These are phyloP conservation scores for Botrytis cinerea DNA, from an alignment of 2,329 filamentous ascomycete species.

Conservation along the genomic window DNA sequence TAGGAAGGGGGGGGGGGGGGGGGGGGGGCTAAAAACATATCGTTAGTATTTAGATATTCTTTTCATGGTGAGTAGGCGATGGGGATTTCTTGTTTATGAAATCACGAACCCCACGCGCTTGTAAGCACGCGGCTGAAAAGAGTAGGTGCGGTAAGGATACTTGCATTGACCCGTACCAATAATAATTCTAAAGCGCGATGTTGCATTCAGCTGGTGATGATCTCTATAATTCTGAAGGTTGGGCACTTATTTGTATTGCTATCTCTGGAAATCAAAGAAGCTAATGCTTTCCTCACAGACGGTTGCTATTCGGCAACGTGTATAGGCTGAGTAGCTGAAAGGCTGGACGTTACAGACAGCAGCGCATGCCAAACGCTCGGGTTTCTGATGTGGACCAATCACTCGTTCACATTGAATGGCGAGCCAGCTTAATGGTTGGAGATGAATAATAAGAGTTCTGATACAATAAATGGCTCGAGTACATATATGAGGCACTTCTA, in stretches of 20 bases:
- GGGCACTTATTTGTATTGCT: not conserved
- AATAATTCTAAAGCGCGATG: not conserved
- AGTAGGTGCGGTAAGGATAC: not conserved
- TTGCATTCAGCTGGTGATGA: not conserved
- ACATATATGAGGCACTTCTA: not conserved
- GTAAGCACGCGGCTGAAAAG: not conserved
- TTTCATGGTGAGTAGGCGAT: not conserved
- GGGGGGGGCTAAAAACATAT: too few relatives aligned
- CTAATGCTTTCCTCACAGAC: not conserved
- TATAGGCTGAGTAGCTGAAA: not conserved
- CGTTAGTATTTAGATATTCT: not conserved
- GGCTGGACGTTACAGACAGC: not conserved
- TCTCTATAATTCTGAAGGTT: not conserved
- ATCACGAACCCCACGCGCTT: not conserved
- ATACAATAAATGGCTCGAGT: too few relatives aligned
- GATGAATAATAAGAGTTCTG: not conserved
- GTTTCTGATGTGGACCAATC: not conserved
- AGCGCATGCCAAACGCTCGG: not conserved
- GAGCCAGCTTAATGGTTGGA: not conserved
- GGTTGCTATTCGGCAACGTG: not conserved
- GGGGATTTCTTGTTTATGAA: not conserved
- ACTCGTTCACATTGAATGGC: accelerated
- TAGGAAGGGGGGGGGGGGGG: not conserved
- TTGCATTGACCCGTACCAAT: not conserved
- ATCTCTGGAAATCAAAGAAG: not conserved